Conservation (phyloP, 208 protist genomes). For the Leishmania gerbilli region DNA sequence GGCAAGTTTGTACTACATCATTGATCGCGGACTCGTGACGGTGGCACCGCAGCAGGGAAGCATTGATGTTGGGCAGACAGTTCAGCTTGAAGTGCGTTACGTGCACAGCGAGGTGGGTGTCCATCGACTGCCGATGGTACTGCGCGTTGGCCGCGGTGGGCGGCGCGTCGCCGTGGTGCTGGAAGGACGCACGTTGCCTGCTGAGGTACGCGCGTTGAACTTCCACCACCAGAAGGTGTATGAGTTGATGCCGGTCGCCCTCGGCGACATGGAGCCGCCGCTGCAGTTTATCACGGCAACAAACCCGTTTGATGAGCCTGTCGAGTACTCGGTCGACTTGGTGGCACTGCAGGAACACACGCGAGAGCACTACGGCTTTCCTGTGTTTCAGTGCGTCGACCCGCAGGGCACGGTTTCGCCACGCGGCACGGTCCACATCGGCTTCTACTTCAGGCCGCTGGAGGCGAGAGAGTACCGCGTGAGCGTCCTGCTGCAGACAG, state of each 20-base stretch:
- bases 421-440: conserved; percentile 48
- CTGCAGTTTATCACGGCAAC: conserved; percentile 76
- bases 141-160: conserved; percentile 60
- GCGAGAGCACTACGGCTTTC: conserved; percentile 79
- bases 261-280: conserved; percentile 88
- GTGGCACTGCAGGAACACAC: conserved; percentile 48
- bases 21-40: conserved; percentile 71
- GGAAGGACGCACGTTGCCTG: conserved; percentile 76
- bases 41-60: conserved; percentile 60
- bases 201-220: conserved; percentile 54
- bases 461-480: conserved; percentile 80
- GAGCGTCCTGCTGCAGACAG: conserved; percentile 55
- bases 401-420: conserved; percentile 71
- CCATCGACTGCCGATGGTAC: conserved; percentile 83
- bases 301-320: conserved; percentile 61
- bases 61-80: conserved; percentile 59
- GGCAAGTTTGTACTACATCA: conserved; percentile 66
- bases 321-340: conserved; percentile 74
- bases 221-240: conserved; percentile 59
- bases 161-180: conserved; percentile 85
- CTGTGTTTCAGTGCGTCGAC: conserved; percentile 88
- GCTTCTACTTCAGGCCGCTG: conserved; percentile 91
- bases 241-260: conserved; percentile 78
- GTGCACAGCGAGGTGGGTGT: conserved; percentile 55
- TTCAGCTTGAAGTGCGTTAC: conserved; percentile 71